phyloP scores from a whole-genome alignment of 1,284 basidiomycete species.

The Irpex lacteus region DNA sequence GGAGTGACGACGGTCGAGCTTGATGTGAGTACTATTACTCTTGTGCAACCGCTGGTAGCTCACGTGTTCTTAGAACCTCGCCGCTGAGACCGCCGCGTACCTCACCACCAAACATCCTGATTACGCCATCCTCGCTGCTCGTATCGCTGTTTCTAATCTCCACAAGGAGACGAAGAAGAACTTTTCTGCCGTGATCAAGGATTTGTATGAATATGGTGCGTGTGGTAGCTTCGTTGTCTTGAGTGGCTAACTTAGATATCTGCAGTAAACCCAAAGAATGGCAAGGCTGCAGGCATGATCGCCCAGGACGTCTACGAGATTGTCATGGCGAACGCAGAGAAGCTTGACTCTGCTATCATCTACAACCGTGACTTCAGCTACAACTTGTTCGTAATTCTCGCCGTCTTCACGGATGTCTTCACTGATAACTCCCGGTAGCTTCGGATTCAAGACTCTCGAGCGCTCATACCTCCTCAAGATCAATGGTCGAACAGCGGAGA shows the following conservation, averaged over 20 bases:
- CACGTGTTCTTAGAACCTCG: slow-evolving; percentile 65
- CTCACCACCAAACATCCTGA: slow-evolving; percentile 97
- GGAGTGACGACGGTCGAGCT: slow-evolving; percentile 98
- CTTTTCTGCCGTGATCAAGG: slow-evolving; percentile 90
- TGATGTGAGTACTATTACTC: slow-evolving; percentile 59
- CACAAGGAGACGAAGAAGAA: slow-evolving; percentile 99
- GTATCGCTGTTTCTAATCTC: slow-evolving; percentile 97
- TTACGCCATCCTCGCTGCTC: slow-evolving; percentile 97
- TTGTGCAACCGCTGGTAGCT: background rate
- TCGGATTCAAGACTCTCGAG: slow-evolving; percentile 99
- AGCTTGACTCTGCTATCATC: slow-evolving; percentile 93
- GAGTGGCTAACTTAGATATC: background rate
- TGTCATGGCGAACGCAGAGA: slow-evolving; percentile 81
- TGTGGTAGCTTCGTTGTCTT: slow-evolving; percentile 5
- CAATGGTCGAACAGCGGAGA: slow-evolving; percentile 93
- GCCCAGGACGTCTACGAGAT: slow-evolving; percentile 85
- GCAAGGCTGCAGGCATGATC: slow-evolving; percentile 87
- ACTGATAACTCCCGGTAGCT: slow-evolving; percentile 48
- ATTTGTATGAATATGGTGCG: slow-evolving; percentile 87
- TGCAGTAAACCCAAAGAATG: slow-evolving; percentile 95
- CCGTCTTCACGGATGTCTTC: background rate
- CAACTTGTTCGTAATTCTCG: slow-evolving; percentile 64
- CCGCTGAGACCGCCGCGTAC: slow-evolving; percentile 96
- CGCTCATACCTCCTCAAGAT: slow-evolving; percentile 96
- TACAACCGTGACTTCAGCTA: slow-evolving; percentile 99